Percentiles rank a stretch among this genome's conserved stretches.
Evolutionary conservation across 768 basidiomycete genomes (phyloP).

Genomic region (Agaricus sinodeliciosus): DNA sequence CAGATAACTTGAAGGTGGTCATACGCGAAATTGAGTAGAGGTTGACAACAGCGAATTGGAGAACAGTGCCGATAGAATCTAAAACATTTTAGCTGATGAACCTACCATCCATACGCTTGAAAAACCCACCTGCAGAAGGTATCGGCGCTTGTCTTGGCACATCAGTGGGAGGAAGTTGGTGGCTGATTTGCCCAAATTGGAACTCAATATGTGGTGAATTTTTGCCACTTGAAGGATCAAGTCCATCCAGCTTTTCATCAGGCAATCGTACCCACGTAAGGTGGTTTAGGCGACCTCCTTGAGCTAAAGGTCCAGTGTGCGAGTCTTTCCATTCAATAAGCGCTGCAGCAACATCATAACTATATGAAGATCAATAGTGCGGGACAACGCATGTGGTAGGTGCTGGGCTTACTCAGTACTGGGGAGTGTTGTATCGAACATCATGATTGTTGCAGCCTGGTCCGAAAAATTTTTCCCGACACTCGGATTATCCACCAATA

Average conservation of each 20-base stretch:
- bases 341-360: neutral
- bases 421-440: neutral
- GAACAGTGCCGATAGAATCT: neutral
- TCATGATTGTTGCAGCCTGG: conserved; percentile 9
- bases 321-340: conserved; percentile 11
- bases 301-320: conserved; percentile 9
- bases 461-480: conserved; percentile 19
- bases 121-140: neutral
- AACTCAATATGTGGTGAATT: conserved; percentile 13
- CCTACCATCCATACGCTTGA: neutral
- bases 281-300: neutral
- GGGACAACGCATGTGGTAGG: no score
- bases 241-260: conserved; percentile 1
- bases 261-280: conserved; percentile 11
- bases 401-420: neutral
- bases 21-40: conserved; percentile 11
- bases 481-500: conserved; percentile 14
- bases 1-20: neutral
- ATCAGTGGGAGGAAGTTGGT: neutral
- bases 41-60: neutral
- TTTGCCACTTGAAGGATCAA: conserved; percentile 10
- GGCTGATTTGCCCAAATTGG: conserved; percentile 6
- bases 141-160: neutral
- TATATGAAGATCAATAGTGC: neutral
- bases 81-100: neutral